Conservation (phyloP, 2,329 filamentous ascomycete genomes). For the Juglanconis oblonga region DNA sequence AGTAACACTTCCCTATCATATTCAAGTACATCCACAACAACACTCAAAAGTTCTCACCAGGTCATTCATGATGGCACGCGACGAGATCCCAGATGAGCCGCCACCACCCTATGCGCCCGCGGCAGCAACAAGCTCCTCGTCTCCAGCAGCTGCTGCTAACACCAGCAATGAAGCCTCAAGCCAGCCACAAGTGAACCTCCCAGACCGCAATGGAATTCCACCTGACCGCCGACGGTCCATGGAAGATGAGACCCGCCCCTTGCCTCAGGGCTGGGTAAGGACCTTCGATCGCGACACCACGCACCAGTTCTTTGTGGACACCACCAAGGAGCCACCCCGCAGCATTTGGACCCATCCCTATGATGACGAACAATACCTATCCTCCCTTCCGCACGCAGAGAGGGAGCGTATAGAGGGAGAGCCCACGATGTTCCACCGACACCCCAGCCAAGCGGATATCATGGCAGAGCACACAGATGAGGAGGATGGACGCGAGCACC, state of each 20-base stretch:
- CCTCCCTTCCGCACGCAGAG: slow-evolving; percentile 44
- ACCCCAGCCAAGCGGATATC: slow-evolving; percentile 8
- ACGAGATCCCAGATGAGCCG: slow-evolving; percentile 9
- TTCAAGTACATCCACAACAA: no score
- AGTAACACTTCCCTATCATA: no score
- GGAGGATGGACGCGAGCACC: slow-evolving; percentile 30
- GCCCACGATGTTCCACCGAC: neutral
- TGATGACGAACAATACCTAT: slow-evolving; percentile 54
- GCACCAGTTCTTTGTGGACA: slow-evolving; percentile 65
- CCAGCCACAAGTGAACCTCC: slow-evolving; percentile 21
- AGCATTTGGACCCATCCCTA: slow-evolving; percentile 62
- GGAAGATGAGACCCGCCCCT: slow-evolving; percentile 56
- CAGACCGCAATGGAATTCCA: slow-evolving; percentile 50
- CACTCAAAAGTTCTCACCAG: neutral
- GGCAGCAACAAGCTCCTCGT: slow-evolving; percentile 25
- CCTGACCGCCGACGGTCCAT: slow-evolving; percentile 51
- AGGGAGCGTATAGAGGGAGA: slow-evolving; percentile 39
- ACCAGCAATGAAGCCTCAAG: slow-evolving; percentile 11
- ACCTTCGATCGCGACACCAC: slow-evolving; percentile 49
- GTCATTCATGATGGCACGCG: neutral
- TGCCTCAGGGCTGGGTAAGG: slow-evolving; percentile 56
- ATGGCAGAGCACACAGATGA: slow-evolving; percentile 39
- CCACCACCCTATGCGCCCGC: slow-evolving; percentile 33
- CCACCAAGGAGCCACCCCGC: slow-evolving; percentile 48
- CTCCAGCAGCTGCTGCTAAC: neutral